Evolutionary conservation across 1,284 basidiomycete species (phyloP), one percentile per base, ranked within the genome.

Genomic region (Tylopilus orsonianus): DNA sequence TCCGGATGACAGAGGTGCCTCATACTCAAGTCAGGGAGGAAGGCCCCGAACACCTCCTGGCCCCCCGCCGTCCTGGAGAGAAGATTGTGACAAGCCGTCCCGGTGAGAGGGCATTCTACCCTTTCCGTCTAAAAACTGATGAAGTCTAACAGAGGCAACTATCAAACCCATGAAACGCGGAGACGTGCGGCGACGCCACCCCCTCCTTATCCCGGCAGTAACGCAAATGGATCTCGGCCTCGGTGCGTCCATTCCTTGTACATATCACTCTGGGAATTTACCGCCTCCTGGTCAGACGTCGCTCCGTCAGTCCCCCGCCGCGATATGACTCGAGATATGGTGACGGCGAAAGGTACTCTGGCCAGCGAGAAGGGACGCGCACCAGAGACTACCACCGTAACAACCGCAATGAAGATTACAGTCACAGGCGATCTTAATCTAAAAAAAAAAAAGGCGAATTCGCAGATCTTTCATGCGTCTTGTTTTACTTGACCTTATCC

Each of bases 291-390:
- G 6, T 48, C 23, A 88, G 86, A 49, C 85, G 87, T 61, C 83
- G 87, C 46, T 90, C 87, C 23, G 77, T 81, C 61, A 89, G 86
- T 59, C 85, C 85, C 40, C 67, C 71, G 27, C 62, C 73, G 52
- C 71, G 78, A 44, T 67, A 74, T 53, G 83, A 81, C 62, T 65
- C 72, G 37, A 69, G 71, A 20, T 53, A 56, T 51, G 66, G 67
- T 56, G 62, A 77, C 55, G 64, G 70, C 53, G 69, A 71, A 48
- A 69, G 74, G 61, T 51, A 61, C 40, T 59, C 73, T 62, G 66
- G 70, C 55, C 62, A 73, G 32, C 61, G 70, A 26, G 66, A 70
- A 56, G 62, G 67, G 56, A 61, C 62, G 54, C 67, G 72, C 58
- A 51, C 68, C 59, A 72, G 86, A 56, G 86, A 88, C 60, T 88